Evolutionary conservation across 495 filamentous ascomycete genomes (phyloP), one percentile per base, ranked within the genome.

Genomic region (Talaromyces borbonicus): DNA sequence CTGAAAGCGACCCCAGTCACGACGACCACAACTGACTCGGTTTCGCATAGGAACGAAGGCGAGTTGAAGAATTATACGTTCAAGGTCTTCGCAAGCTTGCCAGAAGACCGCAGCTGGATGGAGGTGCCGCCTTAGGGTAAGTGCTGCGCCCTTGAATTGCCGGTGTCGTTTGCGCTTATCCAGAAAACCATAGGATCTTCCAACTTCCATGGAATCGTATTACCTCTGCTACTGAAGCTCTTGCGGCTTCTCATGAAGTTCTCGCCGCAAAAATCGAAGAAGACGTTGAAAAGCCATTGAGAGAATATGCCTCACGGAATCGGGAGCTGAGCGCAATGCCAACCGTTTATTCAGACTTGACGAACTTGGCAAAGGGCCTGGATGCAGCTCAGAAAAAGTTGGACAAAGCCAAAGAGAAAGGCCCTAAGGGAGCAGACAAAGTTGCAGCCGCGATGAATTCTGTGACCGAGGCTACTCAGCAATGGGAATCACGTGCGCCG

Each of bases 401-500:
- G 4, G 88, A 95, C 3, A 99, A 93, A 65, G 73, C 93, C 27
- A 80, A 66, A 56, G 83, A 75, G 37, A 90, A 86, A 59, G 87
- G 86, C 29, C 75, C 77, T 19, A 90, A 86, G 58, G 84, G 85
- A 19, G 83, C 80, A 36, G 79, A 81, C 29, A 94, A 87, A 62
- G 77, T 95, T 30, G 84, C 90, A 7, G 73, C 72, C 42, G 92
- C 90, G 4, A 68, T 80, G 0, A 67, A 80, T 9, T 79, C 84
- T 35, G 74, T 92, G 11, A 85, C 94, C 41, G 80, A 77, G 52
- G 84, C 89, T 3, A 78, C 67, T 39, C 76, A 81, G 49, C 84
- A 94, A 60, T 99, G 93, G 93, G 84, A 95, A 26, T 93, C 92
- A 7, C 86, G 95, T 59, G 87, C 93, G 26, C 93, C 93, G 5